Conservation (phyloP, 2,329 filamentous ascomycete genomes). For the Pleurostoma richardsiae region DNA sequence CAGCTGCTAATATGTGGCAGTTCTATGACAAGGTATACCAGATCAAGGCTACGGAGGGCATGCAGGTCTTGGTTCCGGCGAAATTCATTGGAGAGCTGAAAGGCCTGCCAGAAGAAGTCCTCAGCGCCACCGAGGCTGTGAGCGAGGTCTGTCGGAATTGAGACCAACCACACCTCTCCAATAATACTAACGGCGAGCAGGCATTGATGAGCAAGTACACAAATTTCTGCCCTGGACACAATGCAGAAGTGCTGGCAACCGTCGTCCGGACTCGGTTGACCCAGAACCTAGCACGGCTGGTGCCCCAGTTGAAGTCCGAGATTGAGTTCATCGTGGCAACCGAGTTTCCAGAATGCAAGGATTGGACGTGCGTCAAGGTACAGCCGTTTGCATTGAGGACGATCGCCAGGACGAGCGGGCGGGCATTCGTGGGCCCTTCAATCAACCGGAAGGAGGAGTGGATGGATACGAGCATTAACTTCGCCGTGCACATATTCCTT, state of each 20-base stretch:
- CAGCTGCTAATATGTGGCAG: constrained; percentile 16
- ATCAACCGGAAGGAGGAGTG: constrained; percentile 48
- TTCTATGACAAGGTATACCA: constrained; percentile 45
- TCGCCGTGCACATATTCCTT: constrained; percentile 42
- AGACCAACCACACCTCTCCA: not conserved
- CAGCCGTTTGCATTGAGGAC: constrained; percentile 46
- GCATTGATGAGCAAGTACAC: constrained; percentile 47
- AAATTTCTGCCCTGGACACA: constrained; percentile 40
- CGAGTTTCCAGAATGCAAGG: constrained; percentile 44
- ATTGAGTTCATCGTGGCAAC: constrained; percentile 38
- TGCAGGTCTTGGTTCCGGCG: constrained; percentile 41
- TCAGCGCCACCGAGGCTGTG: constrained; percentile 43
- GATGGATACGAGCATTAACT: constrained; percentile 47
- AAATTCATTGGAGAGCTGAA: constrained; percentile 40
- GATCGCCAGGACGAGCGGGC: constrained; percentile 47
- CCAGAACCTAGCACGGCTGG: constrained; percentile 39
- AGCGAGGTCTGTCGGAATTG: constrained; percentile 29
- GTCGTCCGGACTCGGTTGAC: constrained; percentile 41
- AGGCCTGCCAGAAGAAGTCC: constrained; percentile 38
- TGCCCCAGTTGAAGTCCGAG: constrained; percentile 40
- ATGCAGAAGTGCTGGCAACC: constrained; percentile 36
- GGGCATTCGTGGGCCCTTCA: constrained; percentile 44
- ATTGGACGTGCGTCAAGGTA: constrained; percentile 51
- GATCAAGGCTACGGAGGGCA: constrained; percentile 44
- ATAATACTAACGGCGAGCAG: constrained; percentile 15